These are phyloP conservation scores for Effrenium voratum DNA, from an alignment of 73 alveolate genomes.

Conservation along the genomic window DNA sequence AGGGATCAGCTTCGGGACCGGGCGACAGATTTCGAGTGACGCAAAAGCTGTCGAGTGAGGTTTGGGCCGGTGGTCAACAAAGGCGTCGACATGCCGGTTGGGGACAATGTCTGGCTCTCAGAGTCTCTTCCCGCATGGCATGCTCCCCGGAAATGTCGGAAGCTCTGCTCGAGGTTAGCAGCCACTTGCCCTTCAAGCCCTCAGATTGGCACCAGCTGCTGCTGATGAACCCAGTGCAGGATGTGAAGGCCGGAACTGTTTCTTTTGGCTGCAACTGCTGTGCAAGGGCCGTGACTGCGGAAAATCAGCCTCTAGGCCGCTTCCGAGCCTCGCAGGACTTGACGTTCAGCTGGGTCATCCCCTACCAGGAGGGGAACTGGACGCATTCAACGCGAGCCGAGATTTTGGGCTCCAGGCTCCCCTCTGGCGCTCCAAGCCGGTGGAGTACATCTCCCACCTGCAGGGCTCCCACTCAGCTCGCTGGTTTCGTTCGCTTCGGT, in stretches of 20 bases:
- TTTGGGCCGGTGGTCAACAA: conserved; percentile 61
- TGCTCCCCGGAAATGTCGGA: background rate
- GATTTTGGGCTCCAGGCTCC: conserved; percentile 26
- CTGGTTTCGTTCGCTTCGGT: background rate
- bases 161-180: background rate
- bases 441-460: conserved; percentile 62
- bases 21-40: too few species aligned
- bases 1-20: too few species aligned
- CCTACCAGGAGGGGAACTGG: conserved; percentile 36
- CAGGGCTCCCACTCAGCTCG: background rate
- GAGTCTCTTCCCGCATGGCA: background rate
- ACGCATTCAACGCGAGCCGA: background rate
- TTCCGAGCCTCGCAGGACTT: conserved; percentile 15
- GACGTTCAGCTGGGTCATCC: conserved; percentile 90
- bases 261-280: background rate
- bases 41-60: background rate
- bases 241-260: conserved; percentile 11
- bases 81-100: conserved; percentile 62
- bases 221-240: conserved; percentile 78
- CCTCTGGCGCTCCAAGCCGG: conserved; percentile 59
- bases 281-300: background rate
- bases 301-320: background rate
- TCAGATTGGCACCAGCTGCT: conserved; percentile 75
- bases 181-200: conserved; percentile 17
- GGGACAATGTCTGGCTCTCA: conserved; percentile 11